Evolutionary conservation across 116 monocot genomes (phyloP).

Genomic region (Posidonia oceanica): DNA sequence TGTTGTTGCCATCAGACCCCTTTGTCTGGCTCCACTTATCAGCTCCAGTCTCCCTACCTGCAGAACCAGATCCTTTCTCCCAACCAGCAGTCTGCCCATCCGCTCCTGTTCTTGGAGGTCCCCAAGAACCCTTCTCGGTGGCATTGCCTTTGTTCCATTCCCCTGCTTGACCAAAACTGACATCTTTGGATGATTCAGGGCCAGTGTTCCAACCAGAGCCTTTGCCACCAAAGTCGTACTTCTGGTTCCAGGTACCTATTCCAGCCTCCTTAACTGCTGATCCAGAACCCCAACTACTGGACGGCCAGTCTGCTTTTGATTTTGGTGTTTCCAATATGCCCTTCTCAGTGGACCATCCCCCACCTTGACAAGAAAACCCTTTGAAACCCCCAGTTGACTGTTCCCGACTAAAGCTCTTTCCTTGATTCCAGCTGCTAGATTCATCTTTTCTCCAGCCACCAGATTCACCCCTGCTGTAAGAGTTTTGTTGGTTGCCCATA

Average conservation of each 20-base stretch:
- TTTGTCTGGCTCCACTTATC: not conserved
- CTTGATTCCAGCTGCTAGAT: constrained; percentile 1
- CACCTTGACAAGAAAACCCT: constrained; percentile 2
- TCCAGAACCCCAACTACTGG: not conserved
- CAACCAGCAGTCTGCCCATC: not conserved
- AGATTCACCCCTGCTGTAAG: not conserved
- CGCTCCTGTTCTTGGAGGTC: not conserved
- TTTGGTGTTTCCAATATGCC: constrained; percentile 6
- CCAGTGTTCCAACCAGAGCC: not conserved
- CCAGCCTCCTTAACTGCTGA: constrained; percentile 1
- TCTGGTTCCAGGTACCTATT: not conserved
- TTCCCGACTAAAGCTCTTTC: not conserved
- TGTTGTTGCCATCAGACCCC: constrained; percentile 2
- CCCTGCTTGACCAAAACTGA: not conserved
- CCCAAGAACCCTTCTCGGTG: not conserved
- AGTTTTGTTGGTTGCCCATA: not conserved
- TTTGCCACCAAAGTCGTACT: not conserved
- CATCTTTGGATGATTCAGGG: not conserved
- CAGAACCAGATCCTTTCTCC: constrained; percentile 1
- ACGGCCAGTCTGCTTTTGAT: not conserved
- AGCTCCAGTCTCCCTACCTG: not conserved
- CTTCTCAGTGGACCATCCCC: constrained; percentile 9
- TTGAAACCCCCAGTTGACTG: not conserved
- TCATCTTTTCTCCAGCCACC: constrained; percentile 4
- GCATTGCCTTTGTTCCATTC: not conserved